Evolutionary conservation across 345 rosid species (phyloP), one percentile per base, ranked within the genome.

Genomic region (Alliaria petiolata): DNA sequence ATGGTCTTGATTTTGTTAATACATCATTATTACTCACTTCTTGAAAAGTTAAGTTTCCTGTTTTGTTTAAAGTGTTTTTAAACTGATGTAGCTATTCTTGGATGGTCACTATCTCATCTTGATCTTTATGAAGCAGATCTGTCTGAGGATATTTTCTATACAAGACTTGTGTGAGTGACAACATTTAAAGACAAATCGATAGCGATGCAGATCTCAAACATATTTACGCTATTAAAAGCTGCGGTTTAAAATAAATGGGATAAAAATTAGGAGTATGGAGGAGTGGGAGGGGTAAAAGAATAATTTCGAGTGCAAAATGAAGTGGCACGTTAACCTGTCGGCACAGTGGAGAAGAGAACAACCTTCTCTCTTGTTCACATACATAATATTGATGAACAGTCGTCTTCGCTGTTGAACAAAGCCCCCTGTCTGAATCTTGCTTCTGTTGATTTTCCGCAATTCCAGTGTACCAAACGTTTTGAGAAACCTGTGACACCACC

Each of bases 261-360:
- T n/a, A n/a, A n/a, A n/a, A n/a, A 26, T 61, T 43, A 52, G 63
- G 65, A 55, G 44, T 7, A n/a, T 16, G 77, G 59, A 56, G 45
- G 56, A 30, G 38, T 16, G 33, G 1, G 70, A 65, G 73, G 78
- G 78, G 78, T 67, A 67, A 67, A 75, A 75, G 7, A 52, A 65
- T 67, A 75, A 75, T 75, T 75, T 59, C 20, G 13, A 26, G 16
- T 19, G 30, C 2, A 30, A 38, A n/a, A 45, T 38, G 72, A 67
- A 75, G 64, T 75, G 78, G 54, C 78, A 74, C 72, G 73, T 74
- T 74, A 50, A 67, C 46, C 47, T 74, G 78, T 74, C 78, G 78
- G 73, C 68, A 66, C 56, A 43, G 73, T 66, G 68, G 68, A 67
- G 78, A 67, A 74, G 62, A 59, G 33, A 67, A 67, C 78, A 74